These are phyloP conservation scores for Cystobasidium tubakii DNA, from an alignment of 768 basidiomycete genomes.

Conservation along the genomic window DNA sequence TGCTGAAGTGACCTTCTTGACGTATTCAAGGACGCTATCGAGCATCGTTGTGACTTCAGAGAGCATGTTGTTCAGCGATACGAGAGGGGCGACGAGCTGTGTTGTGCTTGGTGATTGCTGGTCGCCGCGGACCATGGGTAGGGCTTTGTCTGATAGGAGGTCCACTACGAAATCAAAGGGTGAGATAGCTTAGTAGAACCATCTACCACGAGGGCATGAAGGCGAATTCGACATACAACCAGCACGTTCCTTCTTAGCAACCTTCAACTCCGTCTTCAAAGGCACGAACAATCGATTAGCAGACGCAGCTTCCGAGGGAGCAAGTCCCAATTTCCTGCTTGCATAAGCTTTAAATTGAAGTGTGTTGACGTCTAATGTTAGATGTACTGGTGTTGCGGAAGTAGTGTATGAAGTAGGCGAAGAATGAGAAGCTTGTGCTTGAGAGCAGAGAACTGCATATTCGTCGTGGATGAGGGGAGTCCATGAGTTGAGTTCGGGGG, in stretches of 20 bases:
- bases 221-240: constrained; percentile 35
- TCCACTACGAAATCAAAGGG: constrained; percentile 26
- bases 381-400: constrained; percentile 28
- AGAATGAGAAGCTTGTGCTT: background rate
- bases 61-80: constrained; percentile 29
- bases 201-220: too few species aligned
- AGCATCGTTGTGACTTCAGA: constrained; percentile 28
- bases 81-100: constrained; percentile 29
- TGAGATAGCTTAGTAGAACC: too few species aligned
- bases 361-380: constrained; percentile 35
- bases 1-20: constrained; percentile 21
- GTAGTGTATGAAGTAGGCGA: constrained; percentile 3
- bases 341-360: constrained; percentile 33
- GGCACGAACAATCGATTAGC: constrained; percentile 35
- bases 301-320: constrained; percentile 9
- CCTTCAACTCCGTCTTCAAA: constrained; percentile 29
- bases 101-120: constrained; percentile 2
- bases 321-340: constrained; percentile 25
- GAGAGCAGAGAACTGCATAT: background rate
- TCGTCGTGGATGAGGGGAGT: constrained; percentile 39
- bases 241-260: constrained; percentile 29
- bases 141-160: constrained; percentile 11
- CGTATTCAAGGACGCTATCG: constrained; percentile 31
- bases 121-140: constrained; percentile 14
- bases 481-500: constrained; percentile 38